Conservation (phyloP, 345 rosid species). For the Firmiana major region DNA sequence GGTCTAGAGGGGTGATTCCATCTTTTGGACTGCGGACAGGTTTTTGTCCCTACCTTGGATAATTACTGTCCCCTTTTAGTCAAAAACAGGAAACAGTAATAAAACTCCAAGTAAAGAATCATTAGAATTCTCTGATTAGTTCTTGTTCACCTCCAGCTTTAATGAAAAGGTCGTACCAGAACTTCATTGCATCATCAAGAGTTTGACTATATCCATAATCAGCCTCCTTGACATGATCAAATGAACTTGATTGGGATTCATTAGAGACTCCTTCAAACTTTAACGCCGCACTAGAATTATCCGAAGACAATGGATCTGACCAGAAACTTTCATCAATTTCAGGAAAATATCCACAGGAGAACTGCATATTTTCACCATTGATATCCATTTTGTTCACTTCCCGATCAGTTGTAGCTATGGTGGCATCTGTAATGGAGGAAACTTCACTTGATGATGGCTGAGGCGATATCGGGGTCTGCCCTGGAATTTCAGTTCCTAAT, state of each 20-base stretch:
- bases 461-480: slow-evolving; percentile 29
- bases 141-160: slow-evolving; percentile 38
- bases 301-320: slow-evolving; percentile 39
- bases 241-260: slow-evolving; percentile 24
- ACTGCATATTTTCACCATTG: slow-evolving; percentile 22
- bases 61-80: not conserved
- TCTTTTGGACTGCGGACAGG: not conserved
- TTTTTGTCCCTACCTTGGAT: not conserved
- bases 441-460: slow-evolving; percentile 48
- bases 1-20: slow-evolving; percentile 7
- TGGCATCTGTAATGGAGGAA: slow-evolving; percentile 34
- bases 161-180: slow-evolving; percentile 64
- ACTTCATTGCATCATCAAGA: slow-evolving; percentile 43
- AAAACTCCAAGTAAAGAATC: not conserved
- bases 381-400: slow-evolving; percentile 19
- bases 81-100: not conserved
- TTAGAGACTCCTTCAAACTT: slow-evolving; percentile 18
- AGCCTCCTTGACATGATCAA: slow-evolving; percentile 9
- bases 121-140: slow-evolving; percentile 16
- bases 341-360: slow-evolving; percentile 34
- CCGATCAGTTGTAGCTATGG: slow-evolving; percentile 16
- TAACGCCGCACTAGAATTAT: slow-evolving; percentile 8
- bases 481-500: not conserved
- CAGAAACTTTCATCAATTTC: slow-evolving; percentile 66
- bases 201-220: slow-evolving; percentile 10